Evolutionary conservation across 345 rosid species (phyloP).

Genomic region (Gossypium herbaceum): DNA sequence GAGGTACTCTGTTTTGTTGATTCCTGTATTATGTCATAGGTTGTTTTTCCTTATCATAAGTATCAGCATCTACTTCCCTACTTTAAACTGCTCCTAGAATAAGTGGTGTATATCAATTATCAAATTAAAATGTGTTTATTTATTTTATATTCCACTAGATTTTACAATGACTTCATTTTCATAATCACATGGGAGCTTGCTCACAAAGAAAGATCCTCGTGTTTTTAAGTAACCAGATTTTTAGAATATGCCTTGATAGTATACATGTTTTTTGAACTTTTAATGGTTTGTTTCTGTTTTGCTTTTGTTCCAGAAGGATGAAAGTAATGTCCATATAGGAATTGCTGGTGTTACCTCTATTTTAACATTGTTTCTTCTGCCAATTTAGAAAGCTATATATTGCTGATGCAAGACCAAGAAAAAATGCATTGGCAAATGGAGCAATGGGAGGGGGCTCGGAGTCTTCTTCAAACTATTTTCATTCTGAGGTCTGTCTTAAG

Average conservation of each 20-base stretch:
- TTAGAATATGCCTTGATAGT: not conserved
- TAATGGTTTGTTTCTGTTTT: not conserved
- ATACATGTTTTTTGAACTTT: not conserved
- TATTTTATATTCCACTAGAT: not conserved
- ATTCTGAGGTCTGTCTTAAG: conserved; percentile 70
- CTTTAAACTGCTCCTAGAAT: not conserved
- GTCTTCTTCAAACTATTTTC: conserved; percentile 88
- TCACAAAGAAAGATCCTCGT: not conserved
- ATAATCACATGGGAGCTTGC: not conserved
- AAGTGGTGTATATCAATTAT: not conserved
- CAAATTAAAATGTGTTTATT: not conserved
- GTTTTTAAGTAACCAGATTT: not conserved
- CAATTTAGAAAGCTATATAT: conserved; percentile 82
- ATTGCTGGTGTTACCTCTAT: not conserved
- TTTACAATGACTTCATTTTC: not conserved
- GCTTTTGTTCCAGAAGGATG: not conserved
- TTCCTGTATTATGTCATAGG: not conserved
- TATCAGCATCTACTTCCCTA: not conserved
- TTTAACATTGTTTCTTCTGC: conserved; percentile 3
- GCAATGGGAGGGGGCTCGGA: conserved; percentile 99
- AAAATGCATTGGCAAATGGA: conserved; percentile 98
- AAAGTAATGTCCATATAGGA: not conserved
- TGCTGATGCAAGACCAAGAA: conserved; percentile 97
- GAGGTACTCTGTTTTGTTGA: conserved; percentile 41
- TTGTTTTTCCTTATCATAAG: not conserved